Evolutionary conservation across 2,329 filamentous ascomycete genomes (phyloP).

Genomic region (Corynespora cassiicola): DNA sequence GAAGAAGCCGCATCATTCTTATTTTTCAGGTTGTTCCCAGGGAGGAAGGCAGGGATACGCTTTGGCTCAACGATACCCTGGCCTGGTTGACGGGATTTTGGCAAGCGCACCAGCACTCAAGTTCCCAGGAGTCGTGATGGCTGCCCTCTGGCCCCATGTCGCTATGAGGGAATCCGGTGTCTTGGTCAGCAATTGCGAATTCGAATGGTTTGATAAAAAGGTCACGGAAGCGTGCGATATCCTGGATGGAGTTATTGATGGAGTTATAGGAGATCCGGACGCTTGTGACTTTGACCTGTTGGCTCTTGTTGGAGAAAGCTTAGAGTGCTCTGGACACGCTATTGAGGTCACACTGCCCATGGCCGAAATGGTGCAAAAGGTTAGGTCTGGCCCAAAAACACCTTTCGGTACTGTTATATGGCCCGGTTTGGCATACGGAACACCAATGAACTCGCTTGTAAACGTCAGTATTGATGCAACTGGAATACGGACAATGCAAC

Average conservation of each 20-base stretch:
- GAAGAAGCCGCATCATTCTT: slow-evolving; percentile 30
- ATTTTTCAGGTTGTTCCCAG: slow-evolving; percentile 36
- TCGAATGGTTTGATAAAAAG: slow-evolving; percentile 21
- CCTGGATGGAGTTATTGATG: slow-evolving; percentile 40
- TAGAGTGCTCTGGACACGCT: slow-evolving; percentile 10
- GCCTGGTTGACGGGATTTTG: slow-evolving; percentile 35
- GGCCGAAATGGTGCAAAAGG: slow-evolving; percentile 8
- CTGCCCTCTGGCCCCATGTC: slow-evolving; percentile 26
- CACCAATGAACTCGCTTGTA: neutral
- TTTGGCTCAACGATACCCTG: slow-evolving; percentile 38
- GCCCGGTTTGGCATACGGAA: slow-evolving; percentile 6
- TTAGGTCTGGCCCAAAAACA: slow-evolving; percentile 3
- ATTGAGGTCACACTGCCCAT: slow-evolving; percentile 10
- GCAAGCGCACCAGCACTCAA: slow-evolving; percentile 35
- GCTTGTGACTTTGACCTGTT: slow-evolving; percentile 28
- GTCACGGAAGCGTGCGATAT: slow-evolving; percentile 27
- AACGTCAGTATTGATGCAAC: neutral
- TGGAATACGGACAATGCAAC: neutral
- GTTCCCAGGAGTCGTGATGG: slow-evolving; percentile 20
- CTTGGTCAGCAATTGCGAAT: slow-evolving; percentile 20
- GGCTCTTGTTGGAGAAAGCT: slow-evolving; percentile 16
- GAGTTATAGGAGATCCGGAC: slow-evolving; percentile 25
- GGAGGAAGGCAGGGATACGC: slow-evolving; percentile 39
- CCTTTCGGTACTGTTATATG: slow-evolving; percentile 2
- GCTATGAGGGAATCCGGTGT: slow-evolving; percentile 32